Evolutionary conservation across 257 asterid genomes (phyloP).

Genomic region (Penstemon barbatus): DNA sequence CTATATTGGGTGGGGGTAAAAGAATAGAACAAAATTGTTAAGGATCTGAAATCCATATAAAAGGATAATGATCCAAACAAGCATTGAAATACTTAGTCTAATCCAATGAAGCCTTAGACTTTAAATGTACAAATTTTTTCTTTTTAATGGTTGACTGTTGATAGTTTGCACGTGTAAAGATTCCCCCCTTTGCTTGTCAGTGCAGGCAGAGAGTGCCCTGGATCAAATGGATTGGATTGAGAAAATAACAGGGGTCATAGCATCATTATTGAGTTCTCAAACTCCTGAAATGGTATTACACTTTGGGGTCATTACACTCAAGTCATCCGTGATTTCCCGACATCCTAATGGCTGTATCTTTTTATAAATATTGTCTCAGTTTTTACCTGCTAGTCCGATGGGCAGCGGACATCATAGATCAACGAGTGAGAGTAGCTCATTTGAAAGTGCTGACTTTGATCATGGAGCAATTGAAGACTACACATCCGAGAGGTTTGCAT

Average conservation of each 20-base stretch:
- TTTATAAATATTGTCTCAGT: conserved; percentile 44
- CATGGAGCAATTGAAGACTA: conserved; percentile 78
- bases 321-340: conserved; percentile 3
- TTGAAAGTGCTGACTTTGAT: conserved; percentile 86
- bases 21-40: too few relatives aligned
- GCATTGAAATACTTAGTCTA: too few relatives aligned
- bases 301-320: not conserved
- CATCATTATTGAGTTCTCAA: conserved; percentile 91
- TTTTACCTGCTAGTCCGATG: conserved; percentile 74
- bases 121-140: too few relatives aligned
- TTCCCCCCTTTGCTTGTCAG: conserved; percentile 37
- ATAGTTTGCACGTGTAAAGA: conserved; percentile 30
- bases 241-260: conserved; percentile 95
- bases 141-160: conserved; percentile 17
- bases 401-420: conserved; percentile 87
- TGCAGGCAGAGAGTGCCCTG: conserved; percentile 95
- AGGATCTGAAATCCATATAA: too few relatives aligned
- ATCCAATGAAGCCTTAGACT: too few relatives aligned
- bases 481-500: conserved; percentile 66
- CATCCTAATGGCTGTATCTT: conserved; percentile 9
- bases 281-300: conserved; percentile 79
- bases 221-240: conserved; percentile 99
- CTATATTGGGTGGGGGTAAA: too few relatives aligned
- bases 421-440: conserved; percentile 94
- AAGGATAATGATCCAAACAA: too few relatives aligned